phyloP scores from a whole-genome alignment of 2,329 filamentous ascomycete genomes.

The Aureobasidium sp. region DNA sequence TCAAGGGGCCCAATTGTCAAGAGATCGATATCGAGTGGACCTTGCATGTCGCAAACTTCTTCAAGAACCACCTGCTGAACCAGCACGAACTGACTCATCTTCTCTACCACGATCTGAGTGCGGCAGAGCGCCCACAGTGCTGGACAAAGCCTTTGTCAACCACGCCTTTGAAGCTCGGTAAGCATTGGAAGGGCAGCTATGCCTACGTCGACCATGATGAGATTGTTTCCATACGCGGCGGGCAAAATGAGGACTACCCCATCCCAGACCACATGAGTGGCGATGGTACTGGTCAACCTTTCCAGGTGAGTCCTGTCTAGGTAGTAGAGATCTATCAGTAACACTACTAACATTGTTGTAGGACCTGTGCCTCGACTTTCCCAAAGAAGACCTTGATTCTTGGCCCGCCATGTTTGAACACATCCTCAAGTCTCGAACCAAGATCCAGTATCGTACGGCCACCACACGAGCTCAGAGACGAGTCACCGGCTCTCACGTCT shows the following conservation, averaged over 20 bases:
- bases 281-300: constrained; percentile 24
- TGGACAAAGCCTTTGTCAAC: constrained; percentile 35
- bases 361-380: constrained; percentile 31
- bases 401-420: constrained; percentile 38
- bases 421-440: constrained; percentile 31
- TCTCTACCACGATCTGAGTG: not conserved
- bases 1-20: constrained; percentile 30
- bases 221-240: constrained; percentile 24
- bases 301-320: constrained; percentile 25
- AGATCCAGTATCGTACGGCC: constrained; percentile 17
- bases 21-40: constrained; percentile 41
- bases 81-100: constrained; percentile 26
- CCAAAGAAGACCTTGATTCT: constrained; percentile 19
- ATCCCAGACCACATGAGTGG: constrained; percentile 29
- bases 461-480: constrained; percentile 29
- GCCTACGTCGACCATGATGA: constrained; percentile 32
- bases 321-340: not conserved
- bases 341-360: constrained; percentile 15
- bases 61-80: constrained; percentile 43
- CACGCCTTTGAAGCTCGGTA: constrained; percentile 33
- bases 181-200: constrained; percentile 47
- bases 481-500: not conserved
- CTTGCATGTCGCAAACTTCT: constrained; percentile 47
- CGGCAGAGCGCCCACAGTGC: not conserved
- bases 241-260: constrained; percentile 10